Conservation (phyloP, 2,329 filamentous ascomycete genomes). For the Claviceps sorghi region DNA sequence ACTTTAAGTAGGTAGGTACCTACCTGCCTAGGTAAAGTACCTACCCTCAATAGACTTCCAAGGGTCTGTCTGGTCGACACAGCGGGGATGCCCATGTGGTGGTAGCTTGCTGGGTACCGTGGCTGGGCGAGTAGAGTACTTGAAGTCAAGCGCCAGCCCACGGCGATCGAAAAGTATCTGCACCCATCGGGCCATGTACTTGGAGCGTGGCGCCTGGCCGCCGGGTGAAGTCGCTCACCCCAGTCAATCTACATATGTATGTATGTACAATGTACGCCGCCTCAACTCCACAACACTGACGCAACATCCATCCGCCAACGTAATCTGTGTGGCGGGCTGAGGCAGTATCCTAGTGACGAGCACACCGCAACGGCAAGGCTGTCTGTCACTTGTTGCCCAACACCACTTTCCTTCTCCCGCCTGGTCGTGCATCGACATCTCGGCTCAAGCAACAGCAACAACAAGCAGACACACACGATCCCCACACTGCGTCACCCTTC, state of each 20-base stretch:
- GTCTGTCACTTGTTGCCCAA: background rate
- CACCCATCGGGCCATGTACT: background rate
- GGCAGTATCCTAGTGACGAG: background rate
- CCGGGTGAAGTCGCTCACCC: background rate
- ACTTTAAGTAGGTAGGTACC: too few relatives aligned
- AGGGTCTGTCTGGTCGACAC: too few relatives aligned
- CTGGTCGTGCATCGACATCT: background rate
- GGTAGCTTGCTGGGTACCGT: background rate
- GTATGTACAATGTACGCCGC: background rate
- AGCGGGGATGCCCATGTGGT: background rate
- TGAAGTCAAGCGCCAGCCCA: background rate
- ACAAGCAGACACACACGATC: background rate
- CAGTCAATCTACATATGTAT: background rate
- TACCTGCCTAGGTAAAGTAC: too few relatives aligned
- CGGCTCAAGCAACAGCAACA: background rate
- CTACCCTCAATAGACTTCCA: too few relatives aligned
- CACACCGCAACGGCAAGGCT: background rate
- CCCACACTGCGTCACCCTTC: background rate
- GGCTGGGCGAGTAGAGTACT: background rate
- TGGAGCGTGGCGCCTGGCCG: background rate
- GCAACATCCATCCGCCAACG: slow-evolving; percentile 1
- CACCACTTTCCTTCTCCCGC: too few relatives aligned
- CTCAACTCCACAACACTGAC: slow-evolving; percentile 4
- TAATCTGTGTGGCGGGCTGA: background rate
- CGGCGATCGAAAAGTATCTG: background rate